phyloP scores from a whole-genome alignment of 345 rosid species.

The Acer yangbiense region DNA sequence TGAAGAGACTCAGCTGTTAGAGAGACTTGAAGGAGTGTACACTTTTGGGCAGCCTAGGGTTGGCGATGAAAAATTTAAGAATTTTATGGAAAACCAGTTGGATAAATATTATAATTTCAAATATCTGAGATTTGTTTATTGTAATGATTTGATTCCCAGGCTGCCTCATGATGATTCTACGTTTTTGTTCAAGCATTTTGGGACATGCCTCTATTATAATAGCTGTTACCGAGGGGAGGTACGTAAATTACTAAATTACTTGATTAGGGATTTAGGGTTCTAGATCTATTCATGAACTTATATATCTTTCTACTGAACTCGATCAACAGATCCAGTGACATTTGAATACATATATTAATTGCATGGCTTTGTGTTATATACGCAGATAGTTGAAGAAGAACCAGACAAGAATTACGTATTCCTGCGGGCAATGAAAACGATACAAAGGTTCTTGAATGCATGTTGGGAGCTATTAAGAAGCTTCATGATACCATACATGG shows the following conservation, averaged over 20 bases:
- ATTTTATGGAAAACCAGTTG: slow-evolving; percentile 46
- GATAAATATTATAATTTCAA: slow-evolving; percentile 26
- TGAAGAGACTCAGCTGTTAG: slow-evolving; percentile 39
- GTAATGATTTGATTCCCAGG: slow-evolving; percentile 60
- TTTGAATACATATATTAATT: neutral
- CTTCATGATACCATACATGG: slow-evolving; percentile 29
- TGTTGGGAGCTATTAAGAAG: slow-evolving; percentile 50
- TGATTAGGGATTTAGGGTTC: too few species aligned
- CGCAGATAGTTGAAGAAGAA: slow-evolving; percentile 40
- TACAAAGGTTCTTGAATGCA: slow-evolving; percentile 35
- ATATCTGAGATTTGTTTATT: slow-evolving; percentile 63
- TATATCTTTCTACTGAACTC: too few species aligned
- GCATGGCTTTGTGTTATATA: neutral
- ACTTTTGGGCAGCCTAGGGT: slow-evolving; percentile 82
- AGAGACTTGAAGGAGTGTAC: slow-evolving; percentile 61
- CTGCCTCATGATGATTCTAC: slow-evolving; percentile 52
- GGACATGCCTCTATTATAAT: slow-evolving; percentile 58
- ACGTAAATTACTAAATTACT: too few species aligned
- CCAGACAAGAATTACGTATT: slow-evolving; percentile 40
- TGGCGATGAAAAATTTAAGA: slow-evolving; percentile 53
- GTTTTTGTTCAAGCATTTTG: slow-evolving; percentile 60
- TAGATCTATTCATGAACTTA: too few species aligned
- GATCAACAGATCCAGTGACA: too few species aligned
- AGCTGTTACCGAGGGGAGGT: slow-evolving; percentile 62
- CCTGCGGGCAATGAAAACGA: neutral